Evolutionary conservation across 2,329 filamentous ascomycete species (phyloP).

Genomic region (Cordyceps militaris): DNA sequence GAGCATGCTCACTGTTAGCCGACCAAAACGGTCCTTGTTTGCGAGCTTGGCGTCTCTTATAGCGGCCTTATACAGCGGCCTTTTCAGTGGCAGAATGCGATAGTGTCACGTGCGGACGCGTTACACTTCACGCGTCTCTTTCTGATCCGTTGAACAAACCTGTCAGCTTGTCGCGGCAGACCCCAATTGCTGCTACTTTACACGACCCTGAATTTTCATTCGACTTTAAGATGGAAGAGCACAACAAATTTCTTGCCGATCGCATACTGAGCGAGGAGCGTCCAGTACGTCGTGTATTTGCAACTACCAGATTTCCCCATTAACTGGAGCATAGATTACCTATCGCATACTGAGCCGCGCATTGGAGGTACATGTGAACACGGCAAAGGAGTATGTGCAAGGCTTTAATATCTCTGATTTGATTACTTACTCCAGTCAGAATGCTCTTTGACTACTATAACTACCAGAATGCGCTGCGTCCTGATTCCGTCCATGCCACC

Average conservation of each 20-base stretch:
- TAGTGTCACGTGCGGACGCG: conserved; percentile 11
- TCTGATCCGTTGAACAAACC: neutral
- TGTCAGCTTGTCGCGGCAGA: neutral
- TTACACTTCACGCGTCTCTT: conserved; percentile 8
- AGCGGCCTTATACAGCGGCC: neutral
- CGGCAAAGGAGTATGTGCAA: conserved; percentile 71
- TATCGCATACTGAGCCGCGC: conserved; percentile 80
- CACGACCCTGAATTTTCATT: neutral
- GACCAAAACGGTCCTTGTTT: neutral
- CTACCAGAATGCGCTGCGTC: conserved; percentile 66
- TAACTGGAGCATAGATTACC: conserved; percentile 55
- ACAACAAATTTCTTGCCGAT: conserved; percentile 66
- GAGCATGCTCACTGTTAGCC: neutral
- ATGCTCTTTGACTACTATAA: conserved; percentile 84
- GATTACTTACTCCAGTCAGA: conserved; percentile 40
- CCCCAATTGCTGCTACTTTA: neutral
- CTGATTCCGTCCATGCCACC: conserved; percentile 78
- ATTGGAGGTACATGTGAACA: conserved; percentile 75
- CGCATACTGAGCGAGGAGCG: conserved; percentile 70
- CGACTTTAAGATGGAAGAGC: conserved; percentile 45
- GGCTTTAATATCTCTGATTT: conserved; percentile 33
- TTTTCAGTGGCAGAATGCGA: neutral
- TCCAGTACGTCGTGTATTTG: conserved; percentile 44
- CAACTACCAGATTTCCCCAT: neutral
- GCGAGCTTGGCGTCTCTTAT: neutral